Evolutionary conservation across 805 yeast species (phyloP), one percentile per base, ranked within the genome.

Genomic region (Tetrapisispora iriomotensis): DNA sequence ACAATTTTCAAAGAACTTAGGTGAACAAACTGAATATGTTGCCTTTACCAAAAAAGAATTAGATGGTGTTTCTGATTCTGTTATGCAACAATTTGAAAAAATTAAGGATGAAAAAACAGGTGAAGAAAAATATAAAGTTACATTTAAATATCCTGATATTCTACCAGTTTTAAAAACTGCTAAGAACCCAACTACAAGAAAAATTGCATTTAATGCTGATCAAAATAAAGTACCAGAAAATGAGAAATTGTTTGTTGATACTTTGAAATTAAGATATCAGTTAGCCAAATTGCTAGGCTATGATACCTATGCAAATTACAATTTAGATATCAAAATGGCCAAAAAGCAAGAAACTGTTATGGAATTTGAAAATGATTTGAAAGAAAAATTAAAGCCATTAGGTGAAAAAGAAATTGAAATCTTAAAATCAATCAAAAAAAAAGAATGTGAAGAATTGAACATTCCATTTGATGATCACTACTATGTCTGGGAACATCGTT

Each of bases 301-400:
- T 60, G 59, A 70, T 8, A 74, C 74, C 40, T 85, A 72, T 58
- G 77, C 92, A 1, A 81, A 78, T 39, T 83, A 72, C 53, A 72
- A 77, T 25, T 67, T 85, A 46, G 90, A 84, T 45, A 80, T 77
- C 39, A 72, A 86, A 56, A 80, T 85, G 88, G 94, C 94, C 30
- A 81, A 84, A 53, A 68, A 65, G 21, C 74, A 79, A 30, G 66
- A 68, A 34, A 72, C 64, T 19, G 95, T 83, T 17, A 53, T 71
- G 49, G 53, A 60, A 26, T 85, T 85, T 52, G 68, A 85, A 48
- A 54, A 65, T 20, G 88, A 82, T 54, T 68, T 85, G 52, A 71
- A 68, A 46, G 49, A 51, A 3, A 80, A 78, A 55, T 65, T 83
- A 38, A 61, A 65, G 24, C 82, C 82, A 7, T 58, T 77, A 26